Base-by-base conservation (phyloP, 495 filamentous ascomycete species). In the Copromyces sp. region DNA sequence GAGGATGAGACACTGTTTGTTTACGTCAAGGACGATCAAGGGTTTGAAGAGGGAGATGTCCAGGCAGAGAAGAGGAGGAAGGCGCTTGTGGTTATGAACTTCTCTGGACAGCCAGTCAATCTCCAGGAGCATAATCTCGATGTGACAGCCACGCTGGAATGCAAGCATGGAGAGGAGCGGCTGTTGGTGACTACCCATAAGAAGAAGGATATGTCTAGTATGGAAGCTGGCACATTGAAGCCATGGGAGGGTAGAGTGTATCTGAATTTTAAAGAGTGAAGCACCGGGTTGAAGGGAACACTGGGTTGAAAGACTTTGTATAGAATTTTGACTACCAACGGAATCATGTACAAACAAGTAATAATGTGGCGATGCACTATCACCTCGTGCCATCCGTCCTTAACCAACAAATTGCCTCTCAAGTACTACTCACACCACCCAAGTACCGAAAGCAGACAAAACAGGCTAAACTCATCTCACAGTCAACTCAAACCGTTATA, bases 231-330 rank as follows among this genome's bases (percentile, higher is more conserved):
- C 24, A n/a, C 17, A 1, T 24, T 76, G 29, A 65, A 1, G 17
- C 70, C 74, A 8, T 76, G 74, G 74, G 74, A 76, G n/a, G 68
- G 74, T 8, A 76, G 74, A 24, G 72, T 76, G 70, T 76, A 76
- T 37, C 17, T 72, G 2, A 74, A 38, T 29, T 70, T 73, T 7
- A 17, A 2, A 37, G 3, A 4, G 53, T 6, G 20, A 9, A 53
- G 45, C 9, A 17, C 14, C 40, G 5, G 40, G 14, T 42, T 42
- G 14, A 42, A 24, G 24, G 24, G 24, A 24, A 1, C 24, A 24
- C 24, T 24, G 24, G 24, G 24, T 24, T 24, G 24, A 24, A 24
- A 24, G 24, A 24, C 24, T 24, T 24, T 24, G 24, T 24, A 24
- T 24, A 24, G 24, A 24, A 24, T 24, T 24, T 24, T 24, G 24